phyloP scores from a whole-genome alignment of 2,329 filamentous ascomycete genomes.

The Aspergillus sp. region DNA sequence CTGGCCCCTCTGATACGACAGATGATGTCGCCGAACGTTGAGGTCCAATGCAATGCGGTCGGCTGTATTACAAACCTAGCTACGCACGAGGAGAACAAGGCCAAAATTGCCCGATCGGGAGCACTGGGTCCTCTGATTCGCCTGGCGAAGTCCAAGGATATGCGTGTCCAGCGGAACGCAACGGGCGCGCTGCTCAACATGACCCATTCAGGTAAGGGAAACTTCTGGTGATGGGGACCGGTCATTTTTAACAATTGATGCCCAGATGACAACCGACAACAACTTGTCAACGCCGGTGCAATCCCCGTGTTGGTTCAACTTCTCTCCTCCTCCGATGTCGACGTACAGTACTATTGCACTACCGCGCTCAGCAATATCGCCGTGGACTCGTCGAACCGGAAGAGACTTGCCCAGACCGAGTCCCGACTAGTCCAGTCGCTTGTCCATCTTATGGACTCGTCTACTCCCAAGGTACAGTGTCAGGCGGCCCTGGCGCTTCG shows the following conservation, averaged over 20 bases:
- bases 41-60: constrained; percentile 98
- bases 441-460: constrained; percentile 95
- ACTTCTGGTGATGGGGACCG: not conserved
- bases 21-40: constrained; percentile 97
- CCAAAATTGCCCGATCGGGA: constrained; percentile 93
- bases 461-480: constrained; percentile 95
- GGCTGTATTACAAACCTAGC: constrained; percentile 98
- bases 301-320: constrained; percentile 96
- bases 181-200: constrained; percentile 96
- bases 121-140: constrained; percentile 87
- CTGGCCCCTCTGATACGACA: constrained; percentile 90
- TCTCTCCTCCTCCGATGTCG: constrained; percentile 86
- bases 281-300: constrained; percentile 95
- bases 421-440: constrained; percentile 88
- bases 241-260: constrained; percentile 20
- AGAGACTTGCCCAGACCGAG: constrained; percentile 87
- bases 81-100: constrained; percentile 98
- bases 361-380: constrained; percentile 98
- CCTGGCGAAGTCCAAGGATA: constrained; percentile 94
- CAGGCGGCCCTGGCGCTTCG: constrained; percentile 91
- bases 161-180: constrained; percentile 96
- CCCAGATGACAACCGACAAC: constrained; percentile 91
- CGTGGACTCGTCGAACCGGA: constrained; percentile 86
- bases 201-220: constrained; percentile 85
- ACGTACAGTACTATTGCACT: constrained; percentile 99